Conservation (phyloP, 2,329 filamentous ascomycete species). For the Sclerotinia nivalis region DNA sequence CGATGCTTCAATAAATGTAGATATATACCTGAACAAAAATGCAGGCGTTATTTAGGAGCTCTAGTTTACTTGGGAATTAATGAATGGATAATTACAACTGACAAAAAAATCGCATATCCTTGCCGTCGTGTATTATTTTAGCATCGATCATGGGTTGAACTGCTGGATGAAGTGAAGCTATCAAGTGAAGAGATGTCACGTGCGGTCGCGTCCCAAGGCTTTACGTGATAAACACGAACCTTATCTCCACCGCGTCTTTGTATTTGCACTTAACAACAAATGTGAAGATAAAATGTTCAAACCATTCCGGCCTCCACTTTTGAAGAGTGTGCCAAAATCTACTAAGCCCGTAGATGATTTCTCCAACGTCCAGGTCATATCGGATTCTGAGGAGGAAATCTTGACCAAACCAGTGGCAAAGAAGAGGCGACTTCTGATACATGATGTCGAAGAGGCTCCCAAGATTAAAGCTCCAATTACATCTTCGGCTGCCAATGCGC, state of each 20-base stretch:
- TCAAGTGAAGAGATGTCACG: neutral
- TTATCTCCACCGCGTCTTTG: constrained; percentile 14
- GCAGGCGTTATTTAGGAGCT: constrained; percentile 4
- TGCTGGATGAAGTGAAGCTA: neutral
- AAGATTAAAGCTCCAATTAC: constrained; percentile 24
- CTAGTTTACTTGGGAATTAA: constrained; percentile 10
- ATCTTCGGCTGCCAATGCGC: constrained; percentile 34
- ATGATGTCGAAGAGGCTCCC: constrained; percentile 35
- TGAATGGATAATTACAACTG: constrained; percentile 7
- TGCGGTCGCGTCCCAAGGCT: neutral
- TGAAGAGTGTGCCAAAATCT: constrained; percentile 31
- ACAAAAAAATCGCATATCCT: neutral
- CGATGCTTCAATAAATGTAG: constrained; percentile 74
- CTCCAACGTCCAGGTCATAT: constrained; percentile 16
- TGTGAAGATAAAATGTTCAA: constrained; percentile 38
- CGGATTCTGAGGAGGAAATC: constrained; percentile 27
- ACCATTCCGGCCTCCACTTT: constrained; percentile 40
- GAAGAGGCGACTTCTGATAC: constrained; percentile 35
- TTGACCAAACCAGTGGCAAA: constrained; percentile 32
- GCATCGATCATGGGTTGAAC: neutral
- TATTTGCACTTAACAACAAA: constrained; percentile 10
- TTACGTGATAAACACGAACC: neutral
- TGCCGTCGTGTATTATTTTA: neutral
- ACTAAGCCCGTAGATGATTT: constrained; percentile 30
- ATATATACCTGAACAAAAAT: constrained; percentile 22